Base-by-base conservation (phyloP, 2,329 filamentous ascomycete species). In the Catunica adiposa region DNA sequence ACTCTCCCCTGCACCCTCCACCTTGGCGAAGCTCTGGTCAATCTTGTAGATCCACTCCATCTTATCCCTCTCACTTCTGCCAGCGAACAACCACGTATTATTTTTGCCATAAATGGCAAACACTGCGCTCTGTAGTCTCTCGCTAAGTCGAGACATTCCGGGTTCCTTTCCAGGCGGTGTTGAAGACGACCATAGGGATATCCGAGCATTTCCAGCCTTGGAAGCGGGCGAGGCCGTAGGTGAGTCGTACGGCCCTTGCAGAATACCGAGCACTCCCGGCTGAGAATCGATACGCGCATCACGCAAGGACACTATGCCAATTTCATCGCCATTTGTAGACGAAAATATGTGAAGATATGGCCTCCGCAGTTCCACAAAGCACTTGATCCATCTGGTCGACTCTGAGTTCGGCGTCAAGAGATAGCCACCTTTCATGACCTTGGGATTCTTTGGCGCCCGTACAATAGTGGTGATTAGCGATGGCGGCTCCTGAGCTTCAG, bases 31-130 rank as follows among this genome's bases (percentile, higher is more conserved):
- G 53, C 83, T 86, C 72, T 95, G 85, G 68, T 98, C 92, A 62
- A 98, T 88, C 64, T 85, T 84, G 68, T 94, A 78, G 62, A 98
- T 95, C 92, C 92, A 98, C 67, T 97, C 92, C 62, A 89, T 83
- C 73, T 96, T 95, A 68, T 96, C 89, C 51, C 83, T 78, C 71
- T 96, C 90, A 63, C 82, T 90, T 58, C 89, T 77, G 23, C 89
- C 86, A 14, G 89, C 87, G 67, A 98, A 97, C 42, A 98, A 74
- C 78, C 89, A 98, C 31, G 89, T 95, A 68, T 96, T 96, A 67
- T 92, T 85, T 58, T 84, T 86, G 44, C 87, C 90, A 65, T 97
- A 98, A 53, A 98, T 80, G 11, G 92, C 92, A 74, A 95, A 98
- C 42, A 97, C 86, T 61, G 85, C 84, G 3, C 80, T 76, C 63